Evolutionary conservation across 352 stramenopile genomes (phyloP).

Genomic region (Globisporangium lucens): DNA sequence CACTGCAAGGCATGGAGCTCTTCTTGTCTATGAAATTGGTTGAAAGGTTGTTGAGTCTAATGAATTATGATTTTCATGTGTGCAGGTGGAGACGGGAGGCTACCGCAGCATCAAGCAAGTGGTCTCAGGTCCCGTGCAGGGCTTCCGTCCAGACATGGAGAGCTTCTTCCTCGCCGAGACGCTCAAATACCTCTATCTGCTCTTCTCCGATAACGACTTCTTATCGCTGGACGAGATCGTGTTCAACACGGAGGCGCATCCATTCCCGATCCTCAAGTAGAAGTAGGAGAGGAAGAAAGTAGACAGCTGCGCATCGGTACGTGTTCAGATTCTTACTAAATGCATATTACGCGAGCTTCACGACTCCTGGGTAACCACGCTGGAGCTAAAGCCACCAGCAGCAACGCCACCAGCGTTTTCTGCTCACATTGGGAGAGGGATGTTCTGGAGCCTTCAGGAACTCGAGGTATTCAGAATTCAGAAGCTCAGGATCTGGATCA

Average conservation of each 20-base stretch:
- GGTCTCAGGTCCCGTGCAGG: slow-evolving; percentile 23
- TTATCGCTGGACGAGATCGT: slow-evolving; percentile 72
- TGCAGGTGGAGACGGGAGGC: slow-evolving; percentile 42
- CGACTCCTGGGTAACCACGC: too few relatives aligned
- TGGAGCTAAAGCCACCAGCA: too few relatives aligned
- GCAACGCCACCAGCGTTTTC: too few relatives aligned
- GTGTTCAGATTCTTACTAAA: background rate
- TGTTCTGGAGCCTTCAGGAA: too few relatives aligned
- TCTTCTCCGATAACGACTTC: slow-evolving; percentile 76
- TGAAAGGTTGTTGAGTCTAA: background rate
- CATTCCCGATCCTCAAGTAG: slow-evolving; percentile 46
- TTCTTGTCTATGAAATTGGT: background rate
- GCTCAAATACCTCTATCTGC: slow-evolving; percentile 91
- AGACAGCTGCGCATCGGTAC: background rate
- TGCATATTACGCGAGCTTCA: background rate
- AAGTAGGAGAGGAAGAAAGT: background rate
- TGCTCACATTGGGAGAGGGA: too few relatives aligned
- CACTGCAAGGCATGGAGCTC: slow-evolving; percentile 45
- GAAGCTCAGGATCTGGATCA: too few relatives aligned
- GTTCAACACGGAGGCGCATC: slow-evolving; percentile 86
- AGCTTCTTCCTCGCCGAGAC: slow-evolving; percentile 92
- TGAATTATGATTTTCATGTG: background rate
- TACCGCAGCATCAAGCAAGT: slow-evolving; percentile 72
- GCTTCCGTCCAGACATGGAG: slow-evolving; percentile 57
- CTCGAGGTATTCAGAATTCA: too few relatives aligned